Percentiles rank a stretch among this genome's conserved stretches.
Evolutionary conservation across 305 asterid species (phyloP).

Genomic region (Lippia alba): DNA sequence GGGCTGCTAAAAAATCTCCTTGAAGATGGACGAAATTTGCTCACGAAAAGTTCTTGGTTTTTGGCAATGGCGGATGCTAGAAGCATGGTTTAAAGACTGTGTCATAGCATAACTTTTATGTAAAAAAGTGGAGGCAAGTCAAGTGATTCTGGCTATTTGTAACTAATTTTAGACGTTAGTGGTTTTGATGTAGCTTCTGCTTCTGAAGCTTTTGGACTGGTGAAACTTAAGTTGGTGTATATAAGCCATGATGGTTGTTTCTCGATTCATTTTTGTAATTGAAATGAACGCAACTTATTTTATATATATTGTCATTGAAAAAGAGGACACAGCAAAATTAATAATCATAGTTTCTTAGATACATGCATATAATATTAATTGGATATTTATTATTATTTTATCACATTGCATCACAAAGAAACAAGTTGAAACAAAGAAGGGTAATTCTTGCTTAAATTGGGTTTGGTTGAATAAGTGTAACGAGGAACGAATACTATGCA

Average conservation of each 20-base stretch:
- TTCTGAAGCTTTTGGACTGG: background rate
- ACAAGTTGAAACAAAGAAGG: no score
- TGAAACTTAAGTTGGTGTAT: background rate
- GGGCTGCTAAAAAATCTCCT: slow-evolving; percentile 1
- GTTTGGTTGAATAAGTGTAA: no score
- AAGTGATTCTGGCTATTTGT: slow-evolving; percentile 49
- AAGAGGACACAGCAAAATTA: no score
- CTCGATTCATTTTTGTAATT: no score
- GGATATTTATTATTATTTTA: no score
- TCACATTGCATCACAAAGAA: no score
- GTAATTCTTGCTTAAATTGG: no score
- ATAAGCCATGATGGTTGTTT: background rate
- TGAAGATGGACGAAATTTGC: slow-evolving; percentile 21
- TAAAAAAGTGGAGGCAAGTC: slow-evolving; percentile 44
- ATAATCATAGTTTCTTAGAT: no score
- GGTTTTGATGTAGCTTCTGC: background rate
- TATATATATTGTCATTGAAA: background rate
- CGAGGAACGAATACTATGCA: no score
- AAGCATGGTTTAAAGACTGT: slow-evolving; percentile 17
- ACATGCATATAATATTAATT: no score
- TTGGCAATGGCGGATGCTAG: slow-evolving; percentile 31
- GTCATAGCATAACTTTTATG: background rate
- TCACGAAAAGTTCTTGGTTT: background rate
- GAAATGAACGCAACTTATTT: no score
- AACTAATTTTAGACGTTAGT: slow-evolving; percentile 7